Percentiles rank a stretch among this genome's conserved stretches.
Conservation (phyloP, 257 asterid genomes). For the Plectranthus barbatus region DNA sequence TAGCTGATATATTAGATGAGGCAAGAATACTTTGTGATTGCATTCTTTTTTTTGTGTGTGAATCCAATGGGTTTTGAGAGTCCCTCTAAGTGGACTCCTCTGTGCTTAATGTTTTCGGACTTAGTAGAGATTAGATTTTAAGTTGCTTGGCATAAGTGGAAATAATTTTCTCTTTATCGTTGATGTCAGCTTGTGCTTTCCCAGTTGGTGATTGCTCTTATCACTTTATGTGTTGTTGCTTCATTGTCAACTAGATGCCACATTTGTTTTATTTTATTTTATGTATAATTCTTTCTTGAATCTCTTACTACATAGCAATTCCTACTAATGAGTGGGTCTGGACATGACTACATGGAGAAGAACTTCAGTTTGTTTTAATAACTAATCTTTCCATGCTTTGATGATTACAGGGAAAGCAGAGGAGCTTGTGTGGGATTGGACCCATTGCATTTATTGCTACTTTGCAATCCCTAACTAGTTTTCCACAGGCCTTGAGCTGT, state of each 20-base stretch:
- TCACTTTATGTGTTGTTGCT: background rate
- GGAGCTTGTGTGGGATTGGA: conserved; percentile 69
- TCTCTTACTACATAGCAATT: background rate
- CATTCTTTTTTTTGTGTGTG: background rate
- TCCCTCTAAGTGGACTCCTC: background rate
- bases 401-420: conserved; percentile 43
- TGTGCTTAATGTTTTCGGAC: background rate
- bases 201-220: background rate
- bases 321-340: background rate
- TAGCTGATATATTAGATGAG: conserved; percentile 83
- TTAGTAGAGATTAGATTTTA: background rate
- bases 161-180: background rate
- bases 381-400: conserved; percentile 10
- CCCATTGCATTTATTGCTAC: conserved; percentile 85
- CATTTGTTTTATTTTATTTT: background rate
- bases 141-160: background rate
- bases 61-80: conserved; percentile 7
- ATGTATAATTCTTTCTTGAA: background rate
- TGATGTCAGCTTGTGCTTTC: background rate
- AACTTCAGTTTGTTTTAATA: background rate
- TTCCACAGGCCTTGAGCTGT: conserved; percentile 83
- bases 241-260: background rate
- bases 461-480: conserved; percentile 65
- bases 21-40: conserved; percentile 26
- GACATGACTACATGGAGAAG: background rate